These are phyloP conservation scores for Aspergillus sp. DNA, from an alignment of 2,329 filamentous ascomycete species.

Conservation along the genomic window DNA sequence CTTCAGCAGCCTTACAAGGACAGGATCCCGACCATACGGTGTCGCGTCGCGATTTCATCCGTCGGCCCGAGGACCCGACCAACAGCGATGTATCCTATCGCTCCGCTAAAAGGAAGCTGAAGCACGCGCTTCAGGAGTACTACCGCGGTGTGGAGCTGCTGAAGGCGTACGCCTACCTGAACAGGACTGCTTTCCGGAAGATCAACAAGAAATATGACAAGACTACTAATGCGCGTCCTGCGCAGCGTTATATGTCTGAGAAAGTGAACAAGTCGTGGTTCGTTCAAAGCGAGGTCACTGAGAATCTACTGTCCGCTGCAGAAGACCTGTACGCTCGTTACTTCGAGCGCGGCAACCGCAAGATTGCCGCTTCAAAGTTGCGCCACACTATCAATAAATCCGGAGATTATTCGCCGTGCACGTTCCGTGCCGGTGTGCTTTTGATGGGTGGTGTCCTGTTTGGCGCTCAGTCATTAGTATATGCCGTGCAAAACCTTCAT, in stretches of 20 bases:
- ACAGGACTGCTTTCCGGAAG: slow-evolving; percentile 91
- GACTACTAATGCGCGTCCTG: slow-evolving; percentile 73
- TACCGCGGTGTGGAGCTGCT: slow-evolving; percentile 89
- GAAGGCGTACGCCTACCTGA: slow-evolving; percentile 86
- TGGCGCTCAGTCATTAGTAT: slow-evolving; percentile 64
- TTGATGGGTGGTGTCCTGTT: slow-evolving; percentile 70
- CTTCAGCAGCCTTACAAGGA: slow-evolving; percentile 31
- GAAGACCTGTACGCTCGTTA: slow-evolving; percentile 94
- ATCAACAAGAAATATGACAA: slow-evolving; percentile 99
- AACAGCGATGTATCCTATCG: slow-evolving; percentile 71
- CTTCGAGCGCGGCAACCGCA: slow-evolving; percentile 91
- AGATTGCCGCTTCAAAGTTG: slow-evolving; percentile 84
- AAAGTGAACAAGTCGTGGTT: slow-evolving; percentile 91
- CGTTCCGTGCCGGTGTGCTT: slow-evolving; percentile 65
- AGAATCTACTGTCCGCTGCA: slow-evolving; percentile 74
- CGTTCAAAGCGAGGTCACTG: slow-evolving; percentile 81
- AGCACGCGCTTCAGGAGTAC: slow-evolving; percentile 86
- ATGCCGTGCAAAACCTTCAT: slow-evolving; percentile 57
- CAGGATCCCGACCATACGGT: slow-evolving; percentile 30
- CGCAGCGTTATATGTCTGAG: slow-evolving; percentile 81
- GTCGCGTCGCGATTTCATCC: slow-evolving; percentile 52
- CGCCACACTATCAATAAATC: slow-evolving; percentile 67
- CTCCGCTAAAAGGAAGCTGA: slow-evolving; percentile 86
- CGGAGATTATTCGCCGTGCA: slow-evolving; percentile 59
- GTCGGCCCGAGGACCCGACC: slow-evolving; percentile 48